Evolutionary conservation across 208 protist genomes (phyloP).

Genomic region (Trypanosoma congolense): DNA sequence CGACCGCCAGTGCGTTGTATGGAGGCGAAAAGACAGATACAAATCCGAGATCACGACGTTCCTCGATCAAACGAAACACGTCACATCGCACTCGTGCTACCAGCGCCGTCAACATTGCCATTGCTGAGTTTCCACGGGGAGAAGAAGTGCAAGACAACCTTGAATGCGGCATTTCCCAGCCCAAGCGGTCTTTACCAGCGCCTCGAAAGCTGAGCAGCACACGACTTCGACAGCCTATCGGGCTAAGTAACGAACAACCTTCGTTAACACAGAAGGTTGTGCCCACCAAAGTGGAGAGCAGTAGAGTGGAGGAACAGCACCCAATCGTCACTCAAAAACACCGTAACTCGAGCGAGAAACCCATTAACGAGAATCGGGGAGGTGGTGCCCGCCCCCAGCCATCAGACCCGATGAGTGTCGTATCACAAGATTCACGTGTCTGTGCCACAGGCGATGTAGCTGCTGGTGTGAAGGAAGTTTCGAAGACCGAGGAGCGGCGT

Average conservation of each 20-base stretch:
- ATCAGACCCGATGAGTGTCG: too few species aligned
- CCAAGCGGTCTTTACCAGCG: background rate
- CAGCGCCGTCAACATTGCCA: slow-evolving; percentile 35
- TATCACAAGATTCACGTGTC: too few species aligned
- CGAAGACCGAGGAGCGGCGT: background rate
- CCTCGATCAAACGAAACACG: slow-evolving; percentile 23
- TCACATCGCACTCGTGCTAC: slow-evolving; percentile 27
- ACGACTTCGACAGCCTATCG: slow-evolving; percentile 12
- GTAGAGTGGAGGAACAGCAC: too few species aligned
- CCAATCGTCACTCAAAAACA: too few species aligned
- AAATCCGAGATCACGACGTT: slow-evolving; percentile 9
- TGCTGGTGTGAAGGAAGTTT: background rate
- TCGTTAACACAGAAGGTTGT: too few species aligned
- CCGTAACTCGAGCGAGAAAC: too few species aligned
- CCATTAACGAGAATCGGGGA: too few species aligned
- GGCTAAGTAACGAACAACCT: slow-evolving; percentile 25
- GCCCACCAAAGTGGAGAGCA: too few species aligned
- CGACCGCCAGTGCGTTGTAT: background rate
- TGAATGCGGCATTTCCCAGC: slow-evolving; percentile 1
- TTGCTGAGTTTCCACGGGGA: slow-evolving; percentile 55
- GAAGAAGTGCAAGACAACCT: slow-evolving; percentile 37
- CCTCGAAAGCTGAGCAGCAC: slow-evolving; percentile 18
- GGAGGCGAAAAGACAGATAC: background rate
- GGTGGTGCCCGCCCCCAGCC: too few species aligned
- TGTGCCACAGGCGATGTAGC: too few species aligned